Evolutionary conservation across 768 basidiomycete genomes (phyloP).

Genomic region (Collybia nuda): DNA sequence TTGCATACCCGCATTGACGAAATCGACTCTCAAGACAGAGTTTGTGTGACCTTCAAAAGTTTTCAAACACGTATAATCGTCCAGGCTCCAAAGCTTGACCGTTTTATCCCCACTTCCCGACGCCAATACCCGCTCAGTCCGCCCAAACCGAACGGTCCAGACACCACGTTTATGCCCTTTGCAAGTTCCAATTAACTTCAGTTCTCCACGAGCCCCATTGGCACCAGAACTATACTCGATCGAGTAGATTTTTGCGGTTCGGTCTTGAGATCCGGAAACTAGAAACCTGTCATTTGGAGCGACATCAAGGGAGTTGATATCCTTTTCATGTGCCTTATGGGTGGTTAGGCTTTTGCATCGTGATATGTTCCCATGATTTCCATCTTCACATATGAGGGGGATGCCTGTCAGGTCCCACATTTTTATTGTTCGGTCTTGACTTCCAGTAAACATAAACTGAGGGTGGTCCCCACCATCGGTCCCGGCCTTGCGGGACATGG

Average conservation of each 20-base stretch:
- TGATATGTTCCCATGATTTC: constrained; percentile 26
- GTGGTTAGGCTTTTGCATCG: constrained; percentile 81
- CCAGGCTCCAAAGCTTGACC: constrained; percentile 90
- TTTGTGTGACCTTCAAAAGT: constrained; percentile 99
- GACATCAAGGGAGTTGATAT: constrained; percentile 95
- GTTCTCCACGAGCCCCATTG: constrained; percentile 56
- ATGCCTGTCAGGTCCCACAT: constrained; percentile 90
- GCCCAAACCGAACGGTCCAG: constrained; percentile 91
- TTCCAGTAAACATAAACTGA: constrained; percentile 89
- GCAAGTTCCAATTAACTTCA: constrained; percentile 81
- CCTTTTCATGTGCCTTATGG: constrained; percentile 94
- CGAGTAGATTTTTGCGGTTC: constrained; percentile 87
- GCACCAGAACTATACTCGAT: constrained; percentile 54
- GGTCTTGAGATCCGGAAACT: constrained; percentile 95
- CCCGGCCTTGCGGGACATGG: constrained; percentile 62
- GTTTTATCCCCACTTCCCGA: constrained; percentile 96
- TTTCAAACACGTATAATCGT: constrained; percentile 91
- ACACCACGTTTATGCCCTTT: constrained; percentile 97
- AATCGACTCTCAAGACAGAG: constrained; percentile 92
- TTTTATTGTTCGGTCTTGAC: constrained; percentile 96
- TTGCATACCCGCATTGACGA: constrained; percentile 80
- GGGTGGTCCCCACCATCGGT: constrained; percentile 25
- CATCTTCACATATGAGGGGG: constrained; percentile 24
- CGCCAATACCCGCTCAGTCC: constrained; percentile 79
- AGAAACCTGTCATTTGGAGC: constrained; percentile 86